phyloP scores from a whole-genome alignment of 1,284 basidiomycete species.

The Filobasidium uniguttulatum region DNA sequence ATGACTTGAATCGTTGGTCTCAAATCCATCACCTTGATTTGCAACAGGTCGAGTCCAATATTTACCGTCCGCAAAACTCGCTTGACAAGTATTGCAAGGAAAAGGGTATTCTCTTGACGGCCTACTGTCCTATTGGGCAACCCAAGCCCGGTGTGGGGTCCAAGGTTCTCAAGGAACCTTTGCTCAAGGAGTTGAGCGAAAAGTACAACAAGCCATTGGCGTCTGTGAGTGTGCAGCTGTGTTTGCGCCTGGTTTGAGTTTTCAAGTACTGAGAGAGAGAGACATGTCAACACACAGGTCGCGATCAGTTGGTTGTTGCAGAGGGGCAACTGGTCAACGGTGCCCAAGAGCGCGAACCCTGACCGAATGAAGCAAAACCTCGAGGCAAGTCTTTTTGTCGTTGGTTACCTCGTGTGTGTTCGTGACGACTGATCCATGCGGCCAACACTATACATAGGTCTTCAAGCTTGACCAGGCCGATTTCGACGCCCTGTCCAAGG shows the following conservation, averaged over 20 bases:
- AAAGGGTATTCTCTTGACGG: constrained; percentile 14
- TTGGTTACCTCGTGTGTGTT: background rate
- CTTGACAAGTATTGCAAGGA: constrained; percentile 10
- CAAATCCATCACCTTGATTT: no score
- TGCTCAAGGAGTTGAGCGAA: constrained; percentile 4
- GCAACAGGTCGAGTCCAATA: constrained; percentile 13
- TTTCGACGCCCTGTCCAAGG: constrained; percentile 7
- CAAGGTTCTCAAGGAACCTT: constrained; percentile 5
- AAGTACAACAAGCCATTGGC: constrained; percentile 11
- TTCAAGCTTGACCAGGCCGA: constrained; percentile 6
- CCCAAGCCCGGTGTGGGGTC: constrained; percentile 1
- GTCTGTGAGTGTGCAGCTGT: background rate
- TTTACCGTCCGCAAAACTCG: constrained; percentile 11
- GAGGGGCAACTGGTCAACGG: constrained; percentile 14
- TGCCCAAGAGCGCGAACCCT: constrained; percentile 14
- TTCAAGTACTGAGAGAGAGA: no score
- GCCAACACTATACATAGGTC: constrained; percentile 1
- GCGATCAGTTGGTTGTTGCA: constrained; percentile 13
- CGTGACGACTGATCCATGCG: background rate
- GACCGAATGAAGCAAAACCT: constrained; percentile 15
- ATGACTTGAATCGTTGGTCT: background rate
- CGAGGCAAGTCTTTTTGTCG: constrained; percentile 7
- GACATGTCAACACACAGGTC: constrained; percentile 2
- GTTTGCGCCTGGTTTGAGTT: no score
- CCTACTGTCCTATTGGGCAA: constrained; percentile 13